These are phyloP conservation scores for Podospora fimiseda DNA, from an alignment of 495 filamentous ascomycete species.

Conservation along the genomic window DNA sequence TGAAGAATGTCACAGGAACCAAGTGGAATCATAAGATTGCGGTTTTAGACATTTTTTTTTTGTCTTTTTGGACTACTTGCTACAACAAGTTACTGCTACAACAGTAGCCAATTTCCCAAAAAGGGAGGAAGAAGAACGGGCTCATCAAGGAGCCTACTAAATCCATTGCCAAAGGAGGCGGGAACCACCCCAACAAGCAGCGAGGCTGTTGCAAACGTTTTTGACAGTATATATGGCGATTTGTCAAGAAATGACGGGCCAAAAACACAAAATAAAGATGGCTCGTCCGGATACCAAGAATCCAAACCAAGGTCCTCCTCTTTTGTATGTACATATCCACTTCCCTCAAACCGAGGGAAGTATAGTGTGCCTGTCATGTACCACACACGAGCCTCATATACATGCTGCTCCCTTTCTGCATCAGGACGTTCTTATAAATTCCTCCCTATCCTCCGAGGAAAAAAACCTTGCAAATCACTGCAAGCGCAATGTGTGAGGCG, in stretches of 20 bases:
- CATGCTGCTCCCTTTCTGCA: background rate
- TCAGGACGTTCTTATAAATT: background rate
- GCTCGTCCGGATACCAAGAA: background rate
- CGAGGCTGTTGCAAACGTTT: background rate
- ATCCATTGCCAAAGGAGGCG: background rate
- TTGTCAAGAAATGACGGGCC: background rate
- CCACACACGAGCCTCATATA: background rate
- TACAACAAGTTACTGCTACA: background rate
- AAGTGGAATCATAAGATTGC: too few species aligned
- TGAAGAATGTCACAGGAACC: too few species aligned
- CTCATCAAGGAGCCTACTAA: background rate
- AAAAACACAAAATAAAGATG: background rate
- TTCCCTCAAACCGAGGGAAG: background rate
- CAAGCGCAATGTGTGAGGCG: constrained; percentile 6
- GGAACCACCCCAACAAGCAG: background rate
- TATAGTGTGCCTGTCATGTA: background rate
- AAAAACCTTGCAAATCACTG: constrained; percentile 15
- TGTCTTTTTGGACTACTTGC: background rate
- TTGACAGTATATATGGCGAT: background rate
- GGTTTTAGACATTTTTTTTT: constrained; percentile 1
- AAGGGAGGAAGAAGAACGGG: background rate
- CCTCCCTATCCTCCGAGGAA: background rate
- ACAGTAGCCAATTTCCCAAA: background rate
- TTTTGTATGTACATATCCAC: background rate
- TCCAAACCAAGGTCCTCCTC: background rate